These are phyloP conservation scores for Monosporascus sp. DNA, from an alignment of 2,329 filamentous ascomycete species.

Conservation along the genomic window DNA sequence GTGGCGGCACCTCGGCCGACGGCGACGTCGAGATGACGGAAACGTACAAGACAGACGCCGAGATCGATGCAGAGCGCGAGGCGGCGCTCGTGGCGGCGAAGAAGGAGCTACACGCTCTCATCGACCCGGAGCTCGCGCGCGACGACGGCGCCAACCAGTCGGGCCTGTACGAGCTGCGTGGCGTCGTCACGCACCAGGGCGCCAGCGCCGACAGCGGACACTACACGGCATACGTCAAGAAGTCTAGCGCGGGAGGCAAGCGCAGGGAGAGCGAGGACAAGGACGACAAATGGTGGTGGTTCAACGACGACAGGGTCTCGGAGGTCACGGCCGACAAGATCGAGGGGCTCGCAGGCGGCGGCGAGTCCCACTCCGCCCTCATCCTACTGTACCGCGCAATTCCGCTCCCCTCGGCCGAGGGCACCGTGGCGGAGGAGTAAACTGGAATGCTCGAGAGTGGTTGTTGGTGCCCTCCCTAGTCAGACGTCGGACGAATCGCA, in stretches of 20 bases:
- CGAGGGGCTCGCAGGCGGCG: slow-evolving; percentile 81
- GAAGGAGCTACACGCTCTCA: slow-evolving; percentile 77
- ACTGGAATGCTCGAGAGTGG: background rate
- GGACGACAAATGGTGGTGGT: slow-evolving; percentile 99
- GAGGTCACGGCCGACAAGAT: slow-evolving; percentile 92
- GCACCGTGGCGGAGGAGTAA: slow-evolving; percentile 22
- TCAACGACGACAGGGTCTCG: slow-evolving; percentile 95
- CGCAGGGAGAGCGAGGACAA: slow-evolving; percentile 56
- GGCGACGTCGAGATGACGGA: slow-evolving; percentile 69
- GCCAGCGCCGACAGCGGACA: slow-evolving; percentile 95
- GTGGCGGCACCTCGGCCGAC: slow-evolving; percentile 40
- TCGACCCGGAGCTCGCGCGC: slow-evolving; percentile 67
- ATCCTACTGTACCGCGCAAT: slow-evolving; percentile 77
- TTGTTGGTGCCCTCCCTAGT: no score
- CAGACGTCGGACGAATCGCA: no score
- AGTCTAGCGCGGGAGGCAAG: slow-evolving; percentile 75
- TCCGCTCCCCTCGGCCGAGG: slow-evolving; percentile 57
- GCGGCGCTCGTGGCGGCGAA: slow-evolving; percentile 73
- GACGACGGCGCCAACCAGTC: slow-evolving; percentile 89
- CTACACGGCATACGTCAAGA: slow-evolving; percentile 98
- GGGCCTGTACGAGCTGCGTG: slow-evolving; percentile 89
- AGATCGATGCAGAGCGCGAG: slow-evolving; percentile 81
- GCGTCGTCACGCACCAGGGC: slow-evolving; percentile 93
- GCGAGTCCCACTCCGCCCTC: slow-evolving; percentile 78
- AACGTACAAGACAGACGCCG: slow-evolving; percentile 87